Evolutionary conservation across 2,329 filamentous ascomycete genomes (phyloP).

Genomic region (Exophiala xenobiotica): DNA sequence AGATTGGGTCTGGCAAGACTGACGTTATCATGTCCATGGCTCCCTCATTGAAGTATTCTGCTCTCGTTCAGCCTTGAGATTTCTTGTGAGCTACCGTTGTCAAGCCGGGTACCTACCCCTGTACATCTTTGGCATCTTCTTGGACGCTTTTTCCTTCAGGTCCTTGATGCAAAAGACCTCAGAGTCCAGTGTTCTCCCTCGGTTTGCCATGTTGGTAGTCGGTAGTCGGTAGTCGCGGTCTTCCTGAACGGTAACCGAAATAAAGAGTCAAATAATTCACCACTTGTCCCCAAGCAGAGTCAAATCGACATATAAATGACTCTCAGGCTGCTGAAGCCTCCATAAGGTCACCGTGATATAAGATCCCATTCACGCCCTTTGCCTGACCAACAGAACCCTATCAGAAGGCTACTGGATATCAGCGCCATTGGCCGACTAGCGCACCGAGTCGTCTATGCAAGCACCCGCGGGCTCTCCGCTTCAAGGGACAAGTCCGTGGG

Average conservation of each 20-base stretch:
- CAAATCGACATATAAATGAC: neutral
- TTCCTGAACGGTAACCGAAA: no score
- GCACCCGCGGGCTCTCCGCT: neutral
- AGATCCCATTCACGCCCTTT: neutral
- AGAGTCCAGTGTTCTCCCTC: conserved; percentile 34
- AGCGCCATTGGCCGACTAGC: neutral
- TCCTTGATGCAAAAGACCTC: conserved; percentile 30
- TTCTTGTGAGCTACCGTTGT: neutral
- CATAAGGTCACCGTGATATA: neutral
- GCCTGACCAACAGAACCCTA: neutral
- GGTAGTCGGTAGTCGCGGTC: no score
- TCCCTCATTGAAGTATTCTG: conserved; percentile 59
- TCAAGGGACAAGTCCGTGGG: neutral
- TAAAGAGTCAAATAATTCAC: no score
- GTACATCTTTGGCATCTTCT: conserved; percentile 21
- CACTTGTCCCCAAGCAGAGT: no score
- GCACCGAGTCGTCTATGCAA: neutral
- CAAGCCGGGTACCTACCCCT: conserved; percentile 7
- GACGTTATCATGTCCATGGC: conserved; percentile 56
- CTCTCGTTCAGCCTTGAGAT: neutral
- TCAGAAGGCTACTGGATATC: neutral
- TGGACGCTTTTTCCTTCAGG: conserved; percentile 19
- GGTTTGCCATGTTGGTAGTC: conserved; percentile 35
- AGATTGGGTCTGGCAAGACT: conserved; percentile 1
- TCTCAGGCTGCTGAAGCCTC: neutral